Evolutionary conservation across 768 basidiomycete species (phyloP), one percentile per base, ranked within the genome.

Genomic region (Glaciozyma antarctica): DNA sequence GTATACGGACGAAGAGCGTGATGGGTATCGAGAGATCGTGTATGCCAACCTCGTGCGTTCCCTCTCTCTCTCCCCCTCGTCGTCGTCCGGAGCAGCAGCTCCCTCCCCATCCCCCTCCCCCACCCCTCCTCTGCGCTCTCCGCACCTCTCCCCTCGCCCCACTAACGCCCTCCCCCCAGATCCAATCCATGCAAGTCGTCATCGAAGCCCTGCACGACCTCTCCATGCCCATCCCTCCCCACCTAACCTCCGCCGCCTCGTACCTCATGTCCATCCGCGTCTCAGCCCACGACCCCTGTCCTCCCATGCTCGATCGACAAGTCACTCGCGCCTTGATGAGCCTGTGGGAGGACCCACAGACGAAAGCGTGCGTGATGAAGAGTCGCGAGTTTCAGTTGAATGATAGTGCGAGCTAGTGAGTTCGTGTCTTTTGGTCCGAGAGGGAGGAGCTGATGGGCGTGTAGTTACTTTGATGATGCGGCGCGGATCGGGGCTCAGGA

Each of bases 341-440:
- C 0, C 83, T 99, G 28, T 97, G 94, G 94, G 78, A 77, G 47
- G 80, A 81, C 67, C 79, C 82, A 3, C 88, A 86, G 51, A 86
- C 97, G 55, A 83, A 83, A 72, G 86, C 88, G 65, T 90, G 91
- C 30, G 91, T 93, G 47, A 81, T 82, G 67, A 84, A 93, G 64
- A 85, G 87, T 24, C 84, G 91, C 60, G 95, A 99, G 79, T 91
- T 95, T 80, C 93, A 99, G 79, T 82, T 99, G 63, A 97, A 97
- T 77, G 94, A 99, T 77, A 88, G 86, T 5, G 94, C 94, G 2
- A 84, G 89, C 34, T 98, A 98, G 80, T 80, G 60, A 63, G 80
- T 77, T n/a, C 26, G n/a, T 5, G 32, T 32, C 32, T 7, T 51
- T 5, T n/a, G 3, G n/a, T n/a, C n/a, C n/a, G n/a, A n/a, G n/a